Conservation (phyloP, 73 alveolate genomes). For the Tetrahymena malaccensis region DNA sequence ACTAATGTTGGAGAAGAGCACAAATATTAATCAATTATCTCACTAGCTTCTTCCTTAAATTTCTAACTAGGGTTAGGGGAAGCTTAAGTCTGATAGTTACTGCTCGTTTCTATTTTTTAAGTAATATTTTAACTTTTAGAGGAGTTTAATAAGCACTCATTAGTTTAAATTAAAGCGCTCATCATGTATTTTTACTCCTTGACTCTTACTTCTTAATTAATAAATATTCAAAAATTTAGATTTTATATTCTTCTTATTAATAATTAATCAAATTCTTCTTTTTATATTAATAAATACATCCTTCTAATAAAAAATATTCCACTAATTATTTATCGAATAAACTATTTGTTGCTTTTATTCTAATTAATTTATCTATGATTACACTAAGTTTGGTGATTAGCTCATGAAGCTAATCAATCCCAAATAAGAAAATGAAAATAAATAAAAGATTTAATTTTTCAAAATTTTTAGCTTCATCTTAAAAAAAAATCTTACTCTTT, state of each 20-base stretch:
- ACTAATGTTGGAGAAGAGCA: neutral
- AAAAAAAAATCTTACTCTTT: too few species aligned
- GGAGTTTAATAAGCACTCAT: neutral
- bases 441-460: too few species aligned
- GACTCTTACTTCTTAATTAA: neutral
- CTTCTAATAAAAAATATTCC: neutral
- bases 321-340: neutral
- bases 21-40: neutral
- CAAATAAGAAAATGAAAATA: too few species aligned
- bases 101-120: neutral
- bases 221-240: neutral
- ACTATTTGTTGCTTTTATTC: too few species aligned
- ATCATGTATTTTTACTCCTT: neutral
- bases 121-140: neutral
- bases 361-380: too few species aligned
- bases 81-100: neutral
- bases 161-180: neutral
- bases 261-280: neutral
- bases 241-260: too few species aligned
- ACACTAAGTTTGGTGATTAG: too few species aligned
- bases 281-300: too few species aligned
- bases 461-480: too few species aligned
- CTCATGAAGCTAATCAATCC: too few species aligned
- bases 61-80: neutral
- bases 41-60: neutral